Evolutionary conservation across 2,329 filamentous ascomycete species (phyloP).

Genomic region (Lasiodiplodia theobromae): DNA sequence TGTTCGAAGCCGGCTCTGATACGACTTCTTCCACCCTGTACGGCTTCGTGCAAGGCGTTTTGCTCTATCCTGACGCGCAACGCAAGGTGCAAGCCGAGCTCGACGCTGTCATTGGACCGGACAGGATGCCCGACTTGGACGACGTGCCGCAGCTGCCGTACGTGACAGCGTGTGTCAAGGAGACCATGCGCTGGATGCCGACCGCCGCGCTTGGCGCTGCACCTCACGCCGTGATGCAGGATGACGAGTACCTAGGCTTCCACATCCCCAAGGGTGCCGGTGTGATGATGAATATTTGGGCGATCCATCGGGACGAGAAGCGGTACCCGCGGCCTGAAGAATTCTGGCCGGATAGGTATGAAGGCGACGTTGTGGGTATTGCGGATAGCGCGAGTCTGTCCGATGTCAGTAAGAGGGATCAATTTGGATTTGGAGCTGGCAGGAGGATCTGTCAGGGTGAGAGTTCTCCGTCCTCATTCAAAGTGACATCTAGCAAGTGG

Average conservation of each 20-base stretch:
- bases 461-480: neutral
- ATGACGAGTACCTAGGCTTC: slow-evolving; percentile 44
- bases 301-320: slow-evolving; percentile 39
- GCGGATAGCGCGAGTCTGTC: slow-evolving; percentile 45
- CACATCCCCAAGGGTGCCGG: slow-evolving; percentile 48
- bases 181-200: slow-evolving; percentile 43
- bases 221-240: slow-evolving; percentile 38
- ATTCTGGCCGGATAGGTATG: slow-evolving; percentile 36
- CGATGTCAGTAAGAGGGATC: slow-evolving; percentile 52
- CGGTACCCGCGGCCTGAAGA: slow-evolving; percentile 32
- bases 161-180: slow-evolving; percentile 40
- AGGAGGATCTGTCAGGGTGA: slow-evolving; percentile 61
- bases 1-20: slow-evolving; percentile 42
- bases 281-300: slow-evolving; percentile 47
- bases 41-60: slow-evolving; percentile 39
- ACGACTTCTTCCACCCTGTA: slow-evolving; percentile 38
- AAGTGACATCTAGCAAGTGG: neutral
- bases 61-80: slow-evolving; percentile 37
- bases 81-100: slow-evolving; percentile 39
- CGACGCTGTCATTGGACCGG: slow-evolving; percentile 38
- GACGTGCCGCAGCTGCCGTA: slow-evolving; percentile 39
- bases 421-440: slow-evolving; percentile 60
- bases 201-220: slow-evolving; percentile 37
- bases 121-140: slow-evolving; percentile 39
- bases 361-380: slow-evolving; percentile 37